Evolutionary conservation across 179 eudicot species (phyloP), one percentile per base, ranked within the genome.

Genomic region (Heliamphora pulchella): DNA sequence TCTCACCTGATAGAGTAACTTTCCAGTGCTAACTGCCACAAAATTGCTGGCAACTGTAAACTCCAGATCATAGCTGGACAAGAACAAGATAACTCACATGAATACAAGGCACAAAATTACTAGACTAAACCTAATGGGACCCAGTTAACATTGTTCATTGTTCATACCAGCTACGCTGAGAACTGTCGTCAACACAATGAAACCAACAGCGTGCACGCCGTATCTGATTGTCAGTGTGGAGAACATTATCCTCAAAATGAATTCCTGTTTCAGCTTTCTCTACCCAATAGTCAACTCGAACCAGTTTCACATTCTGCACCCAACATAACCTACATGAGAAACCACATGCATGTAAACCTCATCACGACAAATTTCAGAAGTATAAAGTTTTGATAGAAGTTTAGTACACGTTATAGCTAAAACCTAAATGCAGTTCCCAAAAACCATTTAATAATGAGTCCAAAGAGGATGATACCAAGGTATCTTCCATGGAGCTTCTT

Each of bases 121-220:
- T 53, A 75, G 11, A 22, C 17, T 20, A 78, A 0, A 53, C 48
- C 53, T 48, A 4, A 31, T 66, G 79, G 46, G 8, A 63, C 46
- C 50, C 14, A 71, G 31, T 11, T 67, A 39, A 55, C 2, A 69
- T 5, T 71, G 58, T 11, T 76, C 2, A 69, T 5, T 71, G 58
- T 11, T 76, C 79, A 77, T 91, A 96, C 99, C 99, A 88, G 94
- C 99, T 94, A 78, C 90, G 87, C 81, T 96, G 98, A 78, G 87
- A 86, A 85, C 83, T 85, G 72, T 92, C 95, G 75, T 96, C 99
- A 91, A 96, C 88, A 85, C 98, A 94, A 76, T 98, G 99, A 83
- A 96, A 96, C 99, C 99, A 96, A 88, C 98, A 94, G 82, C 96
- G 91, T 76, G 99, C 97, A 79, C 99, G 97, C 65, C 99, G 85